These are phyloP conservation scores for Fraxinus paxiana DNA, from an alignment of 305 asterid species.

Conservation along the genomic window DNA sequence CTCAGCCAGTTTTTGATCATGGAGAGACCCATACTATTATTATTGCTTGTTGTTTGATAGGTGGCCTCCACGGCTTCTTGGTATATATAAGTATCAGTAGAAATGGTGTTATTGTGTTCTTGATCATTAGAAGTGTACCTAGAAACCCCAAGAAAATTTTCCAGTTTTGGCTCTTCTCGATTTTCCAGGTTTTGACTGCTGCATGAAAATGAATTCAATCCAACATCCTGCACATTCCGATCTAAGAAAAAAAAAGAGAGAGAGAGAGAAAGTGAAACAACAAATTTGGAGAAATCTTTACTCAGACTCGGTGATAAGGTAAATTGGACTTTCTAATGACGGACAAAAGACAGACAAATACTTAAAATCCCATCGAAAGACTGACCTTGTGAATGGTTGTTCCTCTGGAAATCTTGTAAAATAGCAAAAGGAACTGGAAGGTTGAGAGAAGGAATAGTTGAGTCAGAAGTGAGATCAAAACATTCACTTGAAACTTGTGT, in stretches of 20 bases:
- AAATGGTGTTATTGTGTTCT: slow-evolving; percentile 12
- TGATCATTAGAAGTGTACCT: slow-evolving; percentile 32
- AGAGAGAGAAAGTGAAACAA: background rate
- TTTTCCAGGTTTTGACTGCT: slow-evolving; percentile 29
- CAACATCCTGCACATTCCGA: slow-evolving; percentile 47
- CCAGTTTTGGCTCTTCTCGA: slow-evolving; percentile 58
- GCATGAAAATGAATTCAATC: slow-evolving; percentile 32
- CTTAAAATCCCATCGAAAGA: background rate
- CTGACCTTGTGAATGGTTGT: slow-evolving; percentile 44
- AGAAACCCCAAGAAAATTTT: slow-evolving; percentile 54
- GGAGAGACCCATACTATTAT: slow-evolving; percentile 54
- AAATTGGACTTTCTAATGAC: background rate
- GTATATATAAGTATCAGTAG: slow-evolving; percentile 17
- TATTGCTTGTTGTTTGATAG: slow-evolving; percentile 16
- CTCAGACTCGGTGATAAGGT: background rate
- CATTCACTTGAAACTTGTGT: slow-evolving; percentile 34
- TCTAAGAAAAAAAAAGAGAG: slow-evolving; percentile 33
- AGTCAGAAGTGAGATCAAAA: slow-evolving; percentile 46
- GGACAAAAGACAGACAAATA: background rate
- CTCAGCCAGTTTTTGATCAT: slow-evolving; percentile 81
- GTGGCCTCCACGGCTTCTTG: slow-evolving; percentile 30
- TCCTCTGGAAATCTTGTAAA: slow-evolving; percentile 48
- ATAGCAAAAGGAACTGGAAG: slow-evolving; percentile 45
- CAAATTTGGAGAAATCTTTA: background rate
- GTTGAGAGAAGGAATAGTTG: slow-evolving; percentile 51